A percentile compares a stretch with the other conserved stretches of the same genome.
Conservation (phyloP, 495 filamentous ascomycete genomes). For the Parathielavia appendiculata region DNA sequence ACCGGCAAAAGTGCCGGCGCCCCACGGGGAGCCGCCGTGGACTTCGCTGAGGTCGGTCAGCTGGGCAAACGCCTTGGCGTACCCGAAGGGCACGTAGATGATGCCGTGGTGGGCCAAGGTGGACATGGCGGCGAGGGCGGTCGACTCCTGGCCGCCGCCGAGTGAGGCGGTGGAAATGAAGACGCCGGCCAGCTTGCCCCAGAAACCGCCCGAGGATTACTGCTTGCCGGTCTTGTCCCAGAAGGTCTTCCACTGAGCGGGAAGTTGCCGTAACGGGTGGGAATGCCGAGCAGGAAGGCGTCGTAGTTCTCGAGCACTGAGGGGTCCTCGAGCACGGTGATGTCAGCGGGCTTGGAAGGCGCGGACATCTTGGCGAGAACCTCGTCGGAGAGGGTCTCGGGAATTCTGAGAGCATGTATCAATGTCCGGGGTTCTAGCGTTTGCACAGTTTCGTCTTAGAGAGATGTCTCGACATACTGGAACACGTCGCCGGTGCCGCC, state of each 20-base stretch:
- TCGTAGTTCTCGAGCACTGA: constrained; percentile 69
- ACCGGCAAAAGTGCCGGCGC: constrained; percentile 86
- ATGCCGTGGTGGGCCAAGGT: constrained; percentile 92
- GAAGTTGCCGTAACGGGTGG: constrained; percentile 96
- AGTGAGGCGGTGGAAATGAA: constrained; percentile 78
- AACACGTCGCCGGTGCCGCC: constrained; percentile 74
- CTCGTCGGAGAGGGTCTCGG: constrained; percentile 80
- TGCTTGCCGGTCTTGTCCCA: constrained; percentile 77
- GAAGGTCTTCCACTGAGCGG: constrained; percentile 94
- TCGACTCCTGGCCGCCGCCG: constrained; percentile 93
- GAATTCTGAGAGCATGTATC: constrained; percentile 47
- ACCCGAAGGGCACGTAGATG: constrained; percentile 91
- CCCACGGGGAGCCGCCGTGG: constrained; percentile 86
- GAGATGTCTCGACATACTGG: constrained; percentile 76
- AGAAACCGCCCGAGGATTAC: constrained; percentile 67
- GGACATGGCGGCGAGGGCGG: constrained; percentile 73
- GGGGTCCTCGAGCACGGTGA: constrained; percentile 61
- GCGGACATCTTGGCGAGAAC: constrained; percentile 83
- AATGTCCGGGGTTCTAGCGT: background rate
- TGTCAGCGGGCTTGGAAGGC: constrained; percentile 61
- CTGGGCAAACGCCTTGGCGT: constrained; percentile 68
- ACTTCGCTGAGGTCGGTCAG: constrained; percentile 68
- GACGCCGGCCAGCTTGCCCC: constrained; percentile 86
- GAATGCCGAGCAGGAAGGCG: constrained; percentile 89
- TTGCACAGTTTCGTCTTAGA: background rate